A percentile compares a stretch with the other conserved stretches of the same genome.
Conservation (phyloP, 1,284 basidiomycete species). For the Microbotryum scabiosae region DNA sequence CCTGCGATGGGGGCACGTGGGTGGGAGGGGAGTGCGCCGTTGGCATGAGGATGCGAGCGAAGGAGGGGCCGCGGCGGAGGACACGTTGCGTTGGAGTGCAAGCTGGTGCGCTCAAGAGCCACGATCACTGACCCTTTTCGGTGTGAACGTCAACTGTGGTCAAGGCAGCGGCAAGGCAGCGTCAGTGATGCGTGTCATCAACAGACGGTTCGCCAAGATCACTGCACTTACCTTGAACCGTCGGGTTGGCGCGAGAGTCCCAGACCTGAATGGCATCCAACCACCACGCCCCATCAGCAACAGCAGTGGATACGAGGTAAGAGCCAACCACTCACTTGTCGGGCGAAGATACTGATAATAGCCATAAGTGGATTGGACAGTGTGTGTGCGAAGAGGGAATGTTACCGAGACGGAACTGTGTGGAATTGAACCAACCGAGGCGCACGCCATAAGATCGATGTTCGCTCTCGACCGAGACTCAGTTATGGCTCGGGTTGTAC, state of each 20-base stretch:
- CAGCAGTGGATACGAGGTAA: no score
- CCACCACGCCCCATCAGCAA: no score
- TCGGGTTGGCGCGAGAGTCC: conserved; percentile 32
- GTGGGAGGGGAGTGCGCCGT: conserved; percentile 15
- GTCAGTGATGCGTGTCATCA: not conserved
- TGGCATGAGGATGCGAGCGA: conserved; percentile 22
- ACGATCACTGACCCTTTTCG: conserved; percentile 36
- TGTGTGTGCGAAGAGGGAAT: no score
- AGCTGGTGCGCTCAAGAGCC: not conserved
- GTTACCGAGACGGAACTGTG: no score
- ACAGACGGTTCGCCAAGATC: no score
- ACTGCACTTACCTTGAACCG: conserved; percentile 28
- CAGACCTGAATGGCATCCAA: conserved; percentile 20
- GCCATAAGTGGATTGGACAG: no score
- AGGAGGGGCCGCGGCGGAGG: not conserved
- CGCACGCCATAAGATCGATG: no score
- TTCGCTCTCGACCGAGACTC: no score
- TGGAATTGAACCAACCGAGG: no score
- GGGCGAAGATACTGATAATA: no score
- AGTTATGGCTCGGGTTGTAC: no score
- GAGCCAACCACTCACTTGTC: no score
- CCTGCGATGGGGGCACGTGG: conserved; percentile 47
- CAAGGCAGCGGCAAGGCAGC: not conserved
- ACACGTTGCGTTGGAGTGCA: not conserved
- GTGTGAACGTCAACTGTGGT: conserved; percentile 71